phyloP scores from a whole-genome alignment of 2,329 filamentous ascomycete genomes.

The Lasiodiplodia sp. region DNA sequence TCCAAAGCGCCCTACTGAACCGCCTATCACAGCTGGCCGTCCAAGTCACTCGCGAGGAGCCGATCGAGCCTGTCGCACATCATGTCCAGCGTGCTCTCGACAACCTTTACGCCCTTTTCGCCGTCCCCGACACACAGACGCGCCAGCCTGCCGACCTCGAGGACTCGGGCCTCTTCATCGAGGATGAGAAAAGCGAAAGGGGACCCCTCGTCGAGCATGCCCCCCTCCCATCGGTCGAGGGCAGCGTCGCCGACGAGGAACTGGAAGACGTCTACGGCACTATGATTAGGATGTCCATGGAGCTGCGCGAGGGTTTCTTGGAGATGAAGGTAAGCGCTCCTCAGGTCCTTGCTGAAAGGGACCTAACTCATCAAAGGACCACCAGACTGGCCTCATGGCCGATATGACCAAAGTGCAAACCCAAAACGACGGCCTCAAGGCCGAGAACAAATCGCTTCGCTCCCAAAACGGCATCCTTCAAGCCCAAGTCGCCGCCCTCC shows the following conservation, averaged over 20 bases:
- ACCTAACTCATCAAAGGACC: constrained; percentile 25
- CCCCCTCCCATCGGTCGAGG: not conserved
- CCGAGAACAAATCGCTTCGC: constrained; percentile 17
- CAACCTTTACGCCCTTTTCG: constrained; percentile 22
- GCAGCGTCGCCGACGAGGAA: constrained; percentile 15
- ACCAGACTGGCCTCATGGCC: constrained; percentile 22
- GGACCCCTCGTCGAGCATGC: not conserved
- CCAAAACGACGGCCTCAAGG: constrained; percentile 15
- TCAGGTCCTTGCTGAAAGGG: constrained; percentile 5
- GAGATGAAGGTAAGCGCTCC: constrained; percentile 23
- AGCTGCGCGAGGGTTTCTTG: constrained; percentile 22
- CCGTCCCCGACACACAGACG: constrained; percentile 23
- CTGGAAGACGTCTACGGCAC: constrained; percentile 22
- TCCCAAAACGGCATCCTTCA: constrained; percentile 26
- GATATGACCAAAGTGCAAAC: constrained; percentile 12
- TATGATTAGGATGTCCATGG: constrained; percentile 24
- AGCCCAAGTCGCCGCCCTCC: constrained; percentile 27
- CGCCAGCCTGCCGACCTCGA: constrained; percentile 26
- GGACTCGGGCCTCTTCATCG: constrained; percentile 28
- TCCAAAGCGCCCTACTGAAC: constrained; percentile 39
- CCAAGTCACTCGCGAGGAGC: constrained; percentile 40
- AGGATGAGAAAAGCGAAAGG: constrained; percentile 24
- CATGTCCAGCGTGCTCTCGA: constrained; percentile 24
- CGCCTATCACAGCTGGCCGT: constrained; percentile 47
- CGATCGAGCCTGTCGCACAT: constrained; percentile 17